These are phyloP conservation scores for Peronosclerospora sorghi DNA, from an alignment of 352 stramenopile genomes.

Conservation along the genomic window DNA sequence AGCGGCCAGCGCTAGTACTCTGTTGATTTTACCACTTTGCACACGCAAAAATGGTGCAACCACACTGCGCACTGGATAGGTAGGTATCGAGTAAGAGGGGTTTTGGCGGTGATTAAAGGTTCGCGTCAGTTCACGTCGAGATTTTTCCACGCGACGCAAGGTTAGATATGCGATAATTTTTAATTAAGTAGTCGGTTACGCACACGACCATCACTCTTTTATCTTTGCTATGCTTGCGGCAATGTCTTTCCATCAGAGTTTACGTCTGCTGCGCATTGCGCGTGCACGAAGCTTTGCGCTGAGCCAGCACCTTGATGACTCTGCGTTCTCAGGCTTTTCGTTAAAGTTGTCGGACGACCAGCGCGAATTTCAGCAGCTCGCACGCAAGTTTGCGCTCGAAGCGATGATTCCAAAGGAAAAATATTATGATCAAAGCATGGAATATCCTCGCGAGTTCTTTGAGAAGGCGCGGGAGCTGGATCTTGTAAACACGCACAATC, in stretches of 20 bases:
- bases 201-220: background rate
- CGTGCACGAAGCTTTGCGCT: conserved; percentile 31
- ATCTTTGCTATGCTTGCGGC: too few relatives aligned
- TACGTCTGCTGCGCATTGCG: conserved; percentile 6
- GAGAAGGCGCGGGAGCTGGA: conserved; percentile 83
- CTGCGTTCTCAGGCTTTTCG: conserved; percentile 36
- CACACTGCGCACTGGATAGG: too few relatives aligned
- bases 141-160: background rate
- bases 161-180: conserved; percentile 3
- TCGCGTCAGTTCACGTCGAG: background rate
- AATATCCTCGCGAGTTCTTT: conserved; percentile 84
- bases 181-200: background rate
- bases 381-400: conserved; percentile 82
- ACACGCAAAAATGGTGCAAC: too few relatives aligned
- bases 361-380: conserved; percentile 76
- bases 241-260: background rate
- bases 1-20: too few relatives aligned
- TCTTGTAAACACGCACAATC: conserved; percentile 81
- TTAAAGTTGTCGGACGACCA: conserved; percentile 83
- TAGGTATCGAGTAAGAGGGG: too few relatives aligned
- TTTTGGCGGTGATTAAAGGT: too few relatives aligned
- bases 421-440: conserved; percentile 73
- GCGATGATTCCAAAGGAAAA: conserved; percentile 86
- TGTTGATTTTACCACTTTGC: too few relatives aligned
- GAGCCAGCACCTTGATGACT: conserved; percentile 41